Evolutionary conservation across 2,329 filamentous ascomycete genomes (phyloP), one percentile per base, ranked within the genome.

Genomic region (Xylaria sp.): DNA sequence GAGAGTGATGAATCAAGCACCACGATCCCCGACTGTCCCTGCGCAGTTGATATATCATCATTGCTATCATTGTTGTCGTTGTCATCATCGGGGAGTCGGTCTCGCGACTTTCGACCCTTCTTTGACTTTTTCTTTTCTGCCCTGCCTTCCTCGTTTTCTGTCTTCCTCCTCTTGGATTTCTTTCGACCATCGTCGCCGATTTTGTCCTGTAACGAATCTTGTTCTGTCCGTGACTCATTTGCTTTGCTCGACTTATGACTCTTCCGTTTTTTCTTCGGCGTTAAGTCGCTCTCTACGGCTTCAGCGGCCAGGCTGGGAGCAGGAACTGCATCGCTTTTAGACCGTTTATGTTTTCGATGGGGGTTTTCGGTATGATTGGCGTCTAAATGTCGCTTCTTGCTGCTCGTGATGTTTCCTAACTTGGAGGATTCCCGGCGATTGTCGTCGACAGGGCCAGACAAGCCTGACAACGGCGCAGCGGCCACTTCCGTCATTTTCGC

Each of bases 331-430:
- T 68, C 60, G 37, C 75, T 84, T 77, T 84, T 86, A 5, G 84
- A 83, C 68, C 84, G 84, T 73, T 87, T 86, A 73, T 84, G 80
- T 76, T 83, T 84, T 74, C 82, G 82, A 68, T 85, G 83, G 42
- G 77, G 75, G 55, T 81, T 79, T 48, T 78, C 79, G 8, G 71
- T 66, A 23, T 72, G 74, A 4, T 73, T 73, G 37, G 69, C 16
- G 37, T 78, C 74, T 55, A 73, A 75, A 51, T 75, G 71, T 67
- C 76, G 73, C 69, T 78, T 79, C 65, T 69, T 72, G 64, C 60
- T 47, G n/a, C 65, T 69, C 23, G 66, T 42, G n/a, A 68, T 53
- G 25, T 63, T 51, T 61, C 68, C 73, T 16, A 69, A 71, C 54
- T 73, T 78, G 9, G 68, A 70, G 54, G 68, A n/a, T n/a, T n/a